These are phyloP conservation scores for Acorus calamus DNA, from an alignment of 106 monocot genomes.

Conservation along the genomic window DNA sequence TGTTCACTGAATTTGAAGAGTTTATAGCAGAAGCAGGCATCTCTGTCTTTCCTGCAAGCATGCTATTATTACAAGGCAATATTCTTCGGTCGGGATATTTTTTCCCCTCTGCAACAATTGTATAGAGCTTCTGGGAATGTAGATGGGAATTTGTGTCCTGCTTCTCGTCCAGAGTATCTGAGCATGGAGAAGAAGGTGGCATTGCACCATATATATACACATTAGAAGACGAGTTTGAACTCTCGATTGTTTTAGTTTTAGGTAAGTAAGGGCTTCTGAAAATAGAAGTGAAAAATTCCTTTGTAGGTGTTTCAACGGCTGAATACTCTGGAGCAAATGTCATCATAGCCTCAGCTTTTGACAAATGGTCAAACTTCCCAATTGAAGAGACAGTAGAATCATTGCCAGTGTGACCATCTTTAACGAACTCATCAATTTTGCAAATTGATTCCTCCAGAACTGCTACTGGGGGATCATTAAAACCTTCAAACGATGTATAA, in stretches of 20 bases:
- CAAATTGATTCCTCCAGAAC: slow-evolving; percentile 27
- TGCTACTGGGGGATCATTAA: slow-evolving; percentile 21
- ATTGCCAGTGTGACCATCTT: slow-evolving; percentile 22
- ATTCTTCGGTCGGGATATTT: slow-evolving; percentile 27
- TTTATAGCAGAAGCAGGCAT: slow-evolving; percentile 25
- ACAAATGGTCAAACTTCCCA: slow-evolving; percentile 51
- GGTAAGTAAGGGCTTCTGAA: slow-evolving; percentile 75
- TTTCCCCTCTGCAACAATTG: slow-evolving; percentile 27
- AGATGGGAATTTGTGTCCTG: slow-evolving; percentile 15
- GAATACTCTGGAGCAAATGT: slow-evolving; percentile 90
- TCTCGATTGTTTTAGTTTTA: slow-evolving; percentile 56
- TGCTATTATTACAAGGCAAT: slow-evolving; percentile 11
- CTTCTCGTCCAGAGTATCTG: slow-evolving; percentile 39
- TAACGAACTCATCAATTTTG: slow-evolving; percentile 14
- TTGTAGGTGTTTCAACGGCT: slow-evolving; percentile 50
- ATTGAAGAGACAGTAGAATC: slow-evolving; percentile 21
- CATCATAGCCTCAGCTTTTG: slow-evolving; percentile 77
- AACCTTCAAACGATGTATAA: slow-evolving; percentile 47
- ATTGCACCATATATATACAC: slow-evolving; percentile 45
- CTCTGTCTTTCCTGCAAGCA: slow-evolving; percentile 29
- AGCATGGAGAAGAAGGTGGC: slow-evolving; percentile 34
- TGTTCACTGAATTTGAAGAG: slow-evolving; percentile 19
- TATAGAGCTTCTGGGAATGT: slow-evolving; percentile 36
- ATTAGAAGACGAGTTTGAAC: slow-evolving; percentile 22
- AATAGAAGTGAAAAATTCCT: slow-evolving; percentile 36